Conservation (phyloP, 148 eudicot genomes). For the Spergularia marina region DNA sequence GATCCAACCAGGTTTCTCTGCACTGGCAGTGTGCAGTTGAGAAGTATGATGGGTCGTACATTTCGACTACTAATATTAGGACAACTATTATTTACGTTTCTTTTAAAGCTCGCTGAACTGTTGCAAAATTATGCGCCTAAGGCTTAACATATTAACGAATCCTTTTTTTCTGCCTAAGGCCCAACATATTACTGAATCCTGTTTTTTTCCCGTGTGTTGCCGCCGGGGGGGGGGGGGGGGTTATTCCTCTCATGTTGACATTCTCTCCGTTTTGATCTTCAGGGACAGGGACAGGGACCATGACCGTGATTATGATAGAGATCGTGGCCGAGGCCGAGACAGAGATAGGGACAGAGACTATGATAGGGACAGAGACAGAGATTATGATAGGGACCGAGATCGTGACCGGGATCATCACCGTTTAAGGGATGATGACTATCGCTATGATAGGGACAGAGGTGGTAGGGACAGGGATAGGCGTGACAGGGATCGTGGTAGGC, state of each 20-base stretch:
- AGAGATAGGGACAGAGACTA: slow-evolving; percentile 45
- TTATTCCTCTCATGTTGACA: background rate
- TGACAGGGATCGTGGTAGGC: slow-evolving; percentile 72
- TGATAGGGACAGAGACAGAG: slow-evolving; percentile 47
- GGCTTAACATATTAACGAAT: no score
- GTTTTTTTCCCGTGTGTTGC: background rate
- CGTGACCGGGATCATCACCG: slow-evolving; percentile 55
- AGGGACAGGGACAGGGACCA: slow-evolving; percentile 57
- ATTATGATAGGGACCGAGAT: slow-evolving; percentile 31
- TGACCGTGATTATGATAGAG: slow-evolving; percentile 30
- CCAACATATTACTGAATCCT: background rate
- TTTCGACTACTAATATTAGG: background rate
- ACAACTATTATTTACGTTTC: background rate
- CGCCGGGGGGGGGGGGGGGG: no score
- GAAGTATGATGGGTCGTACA: slow-evolving; percentile 88
- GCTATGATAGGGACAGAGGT: slow-evolving; percentile 54
- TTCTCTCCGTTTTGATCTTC: slow-evolving; percentile 15
- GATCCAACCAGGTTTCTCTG: slow-evolving; percentile 97
- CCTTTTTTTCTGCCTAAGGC: no score
- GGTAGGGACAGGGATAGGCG: slow-evolving; percentile 69
- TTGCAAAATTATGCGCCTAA: background rate
- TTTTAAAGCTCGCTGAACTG: background rate
- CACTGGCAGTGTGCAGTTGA: slow-evolving; percentile 92
- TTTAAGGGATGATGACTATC: slow-evolving; percentile 65
- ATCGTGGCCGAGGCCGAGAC: slow-evolving; percentile 40